Evolutionary conservation across 2,329 filamentous ascomycete species (phyloP).

Genomic region (Dothidotthia symphoricarpi): DNA sequence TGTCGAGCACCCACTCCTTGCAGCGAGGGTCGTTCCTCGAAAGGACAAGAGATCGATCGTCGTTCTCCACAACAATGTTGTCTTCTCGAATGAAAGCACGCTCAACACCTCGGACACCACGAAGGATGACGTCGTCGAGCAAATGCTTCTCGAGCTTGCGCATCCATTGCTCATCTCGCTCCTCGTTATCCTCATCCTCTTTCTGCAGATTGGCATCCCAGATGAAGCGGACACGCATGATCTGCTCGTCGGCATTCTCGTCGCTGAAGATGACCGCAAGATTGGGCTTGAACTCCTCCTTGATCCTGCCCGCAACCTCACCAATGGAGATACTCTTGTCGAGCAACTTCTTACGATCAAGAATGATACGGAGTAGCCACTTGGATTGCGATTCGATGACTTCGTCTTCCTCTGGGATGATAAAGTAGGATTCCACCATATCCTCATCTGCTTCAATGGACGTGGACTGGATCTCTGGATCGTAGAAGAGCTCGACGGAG

Average conservation of each 20-base stretch:
- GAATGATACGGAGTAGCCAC: slow-evolving; percentile 90
- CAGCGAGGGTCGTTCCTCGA: slow-evolving; percentile 72
- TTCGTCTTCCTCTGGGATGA: slow-evolving; percentile 76
- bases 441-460: slow-evolving; percentile 84
- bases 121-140: slow-evolving; percentile 84
- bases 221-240: slow-evolving; percentile 87
- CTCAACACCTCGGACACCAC: slow-evolving; percentile 84
- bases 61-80: slow-evolving; percentile 55
- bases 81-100: slow-evolving; percentile 80
- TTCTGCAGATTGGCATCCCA: slow-evolving; percentile 56
- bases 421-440: slow-evolving; percentile 95
- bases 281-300: slow-evolving; percentile 72
- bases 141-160: slow-evolving; percentile 86
- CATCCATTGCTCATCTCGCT: slow-evolving; percentile 71
- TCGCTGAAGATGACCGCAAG: slow-evolving; percentile 95
- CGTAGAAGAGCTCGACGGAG: slow-evolving; percentile 94
- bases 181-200: slow-evolving; percentile 76
- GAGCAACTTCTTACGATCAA: slow-evolving; percentile 90
- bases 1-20: slow-evolving; percentile 95
- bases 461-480: slow-evolving; percentile 83
- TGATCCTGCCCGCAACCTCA: slow-evolving; percentile 86
- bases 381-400: slow-evolving; percentile 70
- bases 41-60: slow-evolving; percentile 71
- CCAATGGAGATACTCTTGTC: slow-evolving; percentile 91
- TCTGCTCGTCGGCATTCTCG: slow-evolving; percentile 93